These are phyloP conservation scores for Tetrahymena elliotti DNA, from an alignment of 73 alveolate genomes.

Conservation along the genomic window DNA sequence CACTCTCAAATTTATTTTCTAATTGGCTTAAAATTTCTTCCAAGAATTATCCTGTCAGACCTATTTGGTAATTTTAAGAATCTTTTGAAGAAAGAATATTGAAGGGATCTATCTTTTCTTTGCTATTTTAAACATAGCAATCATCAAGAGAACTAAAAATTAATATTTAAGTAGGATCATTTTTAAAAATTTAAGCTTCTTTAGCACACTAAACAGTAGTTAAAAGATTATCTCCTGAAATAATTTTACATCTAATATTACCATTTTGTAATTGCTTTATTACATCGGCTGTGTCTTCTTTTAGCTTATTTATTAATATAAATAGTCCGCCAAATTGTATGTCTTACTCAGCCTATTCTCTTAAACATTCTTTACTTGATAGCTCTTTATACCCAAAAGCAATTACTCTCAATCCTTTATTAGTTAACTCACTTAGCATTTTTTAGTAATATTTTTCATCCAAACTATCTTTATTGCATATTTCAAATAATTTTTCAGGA, in stretches of 20 bases:
- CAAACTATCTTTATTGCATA: not conserved
- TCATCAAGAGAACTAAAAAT: not conserved
- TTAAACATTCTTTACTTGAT: not conserved
- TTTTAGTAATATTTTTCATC: not conserved
- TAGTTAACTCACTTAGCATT: not conserved
- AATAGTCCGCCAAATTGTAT: constrained; percentile 50
- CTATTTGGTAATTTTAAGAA: not conserved
- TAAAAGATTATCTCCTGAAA: constrained; percentile 71
- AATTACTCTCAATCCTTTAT: not conserved
- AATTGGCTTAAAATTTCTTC: not conserved
- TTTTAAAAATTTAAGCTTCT: constrained; percentile 45
- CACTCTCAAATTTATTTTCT: not conserved
- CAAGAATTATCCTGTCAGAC: not conserved
- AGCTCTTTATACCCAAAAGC: not conserved
- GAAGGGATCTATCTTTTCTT: not conserved
- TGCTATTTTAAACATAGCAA: not conserved
- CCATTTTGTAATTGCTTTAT: constrained; percentile 34
- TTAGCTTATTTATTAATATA: constrained; percentile 61
- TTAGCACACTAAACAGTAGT: constrained; percentile 69
- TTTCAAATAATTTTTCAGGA: not conserved
- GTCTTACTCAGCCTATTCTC: not conserved
- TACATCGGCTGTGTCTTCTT: constrained; percentile 49
- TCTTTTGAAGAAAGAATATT: not conserved
- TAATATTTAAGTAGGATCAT: not conserved
- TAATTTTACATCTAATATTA: constrained; percentile 45